phyloP scores from a whole-genome alignment of 1,284 basidiomycete genomes.

The Sphaerobolus stellatus region DNA sequence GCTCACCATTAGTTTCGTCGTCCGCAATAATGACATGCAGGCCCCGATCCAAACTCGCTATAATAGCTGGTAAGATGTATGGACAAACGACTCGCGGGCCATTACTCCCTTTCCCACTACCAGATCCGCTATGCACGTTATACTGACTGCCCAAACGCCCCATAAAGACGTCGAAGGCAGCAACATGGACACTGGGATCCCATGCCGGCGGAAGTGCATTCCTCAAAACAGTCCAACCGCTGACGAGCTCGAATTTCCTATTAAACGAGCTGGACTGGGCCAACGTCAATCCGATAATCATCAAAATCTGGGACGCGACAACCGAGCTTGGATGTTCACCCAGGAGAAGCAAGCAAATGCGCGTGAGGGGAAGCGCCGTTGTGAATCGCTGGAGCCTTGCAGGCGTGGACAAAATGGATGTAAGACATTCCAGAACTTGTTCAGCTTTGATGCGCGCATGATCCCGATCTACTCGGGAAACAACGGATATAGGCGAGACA shows the following conservation, averaged over 20 bases:
- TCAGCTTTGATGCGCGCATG: constrained; percentile 57
- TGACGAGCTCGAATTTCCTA: constrained; percentile 72
- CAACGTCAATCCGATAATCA: constrained; percentile 56
- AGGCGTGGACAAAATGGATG: constrained; percentile 55
- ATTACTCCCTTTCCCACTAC: not conserved
- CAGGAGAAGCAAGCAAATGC: constrained; percentile 71
- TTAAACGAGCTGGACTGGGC: constrained; percentile 56
- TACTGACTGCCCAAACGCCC: constrained; percentile 32
- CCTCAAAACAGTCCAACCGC: constrained; percentile 71
- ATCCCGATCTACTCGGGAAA: constrained; percentile 52
- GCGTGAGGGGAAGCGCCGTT: constrained; percentile 66
- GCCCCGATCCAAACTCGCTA: constrained; percentile 53
- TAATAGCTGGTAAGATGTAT: constrained; percentile 65
- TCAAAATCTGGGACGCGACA: constrained; percentile 59
- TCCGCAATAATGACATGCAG: constrained; percentile 38
- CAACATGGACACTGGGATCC: constrained; percentile 61
- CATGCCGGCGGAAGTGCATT: constrained; percentile 65
- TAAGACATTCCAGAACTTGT: constrained; percentile 57
- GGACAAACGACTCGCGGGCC: constrained; percentile 42
- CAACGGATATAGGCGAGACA: constrained; percentile 54
- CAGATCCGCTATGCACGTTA: not conserved
- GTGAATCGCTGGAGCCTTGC: constrained; percentile 59
- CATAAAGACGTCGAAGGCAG: constrained; percentile 65
- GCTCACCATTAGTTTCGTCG: constrained; percentile 27
- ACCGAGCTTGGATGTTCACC: constrained; percentile 62